These are phyloP conservation scores for Fusarium euwallaceae DNA, from an alignment of 2,329 filamentous ascomycete species.

Conservation along the genomic window DNA sequence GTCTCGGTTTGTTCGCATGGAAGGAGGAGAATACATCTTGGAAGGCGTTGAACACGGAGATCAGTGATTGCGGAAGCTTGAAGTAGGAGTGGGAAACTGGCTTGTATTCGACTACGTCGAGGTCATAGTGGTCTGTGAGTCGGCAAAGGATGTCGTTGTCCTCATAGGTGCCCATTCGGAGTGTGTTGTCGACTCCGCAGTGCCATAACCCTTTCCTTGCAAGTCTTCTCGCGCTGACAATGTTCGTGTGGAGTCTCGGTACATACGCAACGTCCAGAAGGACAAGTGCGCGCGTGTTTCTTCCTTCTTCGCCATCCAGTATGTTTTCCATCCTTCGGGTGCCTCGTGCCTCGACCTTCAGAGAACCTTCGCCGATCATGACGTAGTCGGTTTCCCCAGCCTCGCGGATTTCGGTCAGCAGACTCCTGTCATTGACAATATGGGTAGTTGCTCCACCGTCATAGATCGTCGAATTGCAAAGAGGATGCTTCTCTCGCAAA, in stretches of 20 bases:
- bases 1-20: background rate
- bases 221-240: background rate
- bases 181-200: too few relatives aligned
- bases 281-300: background rate
- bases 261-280: background rate
- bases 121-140: background rate
- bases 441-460: background rate
- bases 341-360: background rate
- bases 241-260: background rate
- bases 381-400: background rate
- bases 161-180: background rate
- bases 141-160: background rate
- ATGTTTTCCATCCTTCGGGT: background rate
- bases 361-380: background rate
- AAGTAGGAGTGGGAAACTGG: background rate
- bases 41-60: background rate
- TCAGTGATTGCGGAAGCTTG: background rate
- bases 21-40: background rate
- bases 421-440: background rate
- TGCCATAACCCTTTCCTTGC: background rate
- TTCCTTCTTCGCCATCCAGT: background rate
- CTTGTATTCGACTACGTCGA: background rate
- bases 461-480: background rate
- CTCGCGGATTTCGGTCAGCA: background rate
- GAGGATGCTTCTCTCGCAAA: too few relatives aligned